Base-by-base conservation (phyloP, 139 green algal genomes). In the Chlorella sp. region DNA sequence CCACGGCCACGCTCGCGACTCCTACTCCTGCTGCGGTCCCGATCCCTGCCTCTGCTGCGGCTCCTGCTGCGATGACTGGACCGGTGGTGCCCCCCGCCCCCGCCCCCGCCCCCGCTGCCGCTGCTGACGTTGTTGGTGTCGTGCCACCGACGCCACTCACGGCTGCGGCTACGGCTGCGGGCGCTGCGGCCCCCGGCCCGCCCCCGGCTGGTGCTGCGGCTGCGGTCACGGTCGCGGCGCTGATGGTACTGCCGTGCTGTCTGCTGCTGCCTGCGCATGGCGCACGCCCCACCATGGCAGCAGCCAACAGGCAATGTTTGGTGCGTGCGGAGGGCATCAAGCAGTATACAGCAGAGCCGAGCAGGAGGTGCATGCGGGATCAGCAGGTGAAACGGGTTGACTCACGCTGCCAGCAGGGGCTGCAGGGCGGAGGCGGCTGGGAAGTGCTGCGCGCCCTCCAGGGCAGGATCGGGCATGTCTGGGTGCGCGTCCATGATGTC, bases 401-500 rank as follows among this genome's bases (percentile, higher is more conserved):
- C n/a, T n/a, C n/a, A n/a, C n/a, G n/a, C n/a, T n/a, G n/a, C n/a
- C n/a, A n/a, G n/a, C n/a, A n/a, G n/a, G n/a, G n/a, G n/a, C n/a
- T 59, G 32, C 6, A 70, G 64, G 6, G 64, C 64, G 30, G 64
- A 59, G 22, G 32, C 64, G 33, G 64, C 64, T 0, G 75, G 73
- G 31, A 86, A 69, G 26, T 49, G 27, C 30, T 74, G 80, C 24
- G 61, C 65, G 4, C 77, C 80, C 17, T 66, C 23, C 62, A 79
- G 72, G 5, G 80, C 83, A 22, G 83, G 83, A 51, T 88, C 83
- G 20, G 77, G 77, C 68, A 62, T 63, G 72, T 85, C 80, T 3
- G 83, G 83, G 66, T 86, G 69, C 6, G 80, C 83, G 17, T 88
- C 83, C 50, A 85, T 69, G 34, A 88, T 84, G 69, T 60, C 67